phyloP scores from a whole-genome alignment of 1,284 basidiomycete genomes.

The Cryptococcus floricola region DNA sequence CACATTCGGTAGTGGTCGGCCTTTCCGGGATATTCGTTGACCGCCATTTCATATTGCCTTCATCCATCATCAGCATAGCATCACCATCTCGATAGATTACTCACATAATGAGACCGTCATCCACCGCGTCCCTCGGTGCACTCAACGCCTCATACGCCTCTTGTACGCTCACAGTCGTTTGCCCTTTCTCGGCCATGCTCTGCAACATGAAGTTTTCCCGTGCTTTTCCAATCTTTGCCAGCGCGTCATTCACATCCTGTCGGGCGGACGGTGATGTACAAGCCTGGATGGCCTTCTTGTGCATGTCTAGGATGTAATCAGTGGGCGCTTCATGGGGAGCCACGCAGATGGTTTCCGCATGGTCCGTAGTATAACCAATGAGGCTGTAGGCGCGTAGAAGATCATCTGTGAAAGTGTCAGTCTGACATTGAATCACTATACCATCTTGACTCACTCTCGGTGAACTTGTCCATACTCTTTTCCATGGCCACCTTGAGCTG shows the following conservation, averaged over 20 bases:
- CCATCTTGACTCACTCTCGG: conserved; percentile 19
- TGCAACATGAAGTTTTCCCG: conserved; percentile 24
- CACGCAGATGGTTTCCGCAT: conserved; percentile 25
- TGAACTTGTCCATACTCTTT: conserved; percentile 33
- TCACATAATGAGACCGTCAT: conserved; percentile 43
- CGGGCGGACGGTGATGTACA: conserved; percentile 15
- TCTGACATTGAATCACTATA: too few relatives aligned
- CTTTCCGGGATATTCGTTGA: conserved; percentile 36
- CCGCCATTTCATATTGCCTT: conserved; percentile 46
- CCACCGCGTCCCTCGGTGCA: conserved; percentile 32
- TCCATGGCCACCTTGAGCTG: conserved; percentile 36
- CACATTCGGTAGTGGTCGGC: conserved; percentile 41
- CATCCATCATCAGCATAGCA: neutral
- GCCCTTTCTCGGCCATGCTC: conserved; percentile 23
- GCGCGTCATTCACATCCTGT: conserved; percentile 20
- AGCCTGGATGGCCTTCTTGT: conserved; percentile 26
- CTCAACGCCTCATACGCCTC: conserved; percentile 42
- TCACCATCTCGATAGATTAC: neutral
- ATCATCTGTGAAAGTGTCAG: conserved; percentile 22
- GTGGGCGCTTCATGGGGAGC: conserved; percentile 30
- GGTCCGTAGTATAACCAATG: conserved; percentile 26
- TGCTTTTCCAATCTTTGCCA: conserved; percentile 31
- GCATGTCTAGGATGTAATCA: conserved; percentile 30
- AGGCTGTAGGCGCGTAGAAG: conserved; percentile 29
- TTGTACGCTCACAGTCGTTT: conserved; percentile 31